phyloP scores from a whole-genome alignment of 2,329 filamentous ascomycete species.

The Epichloe hybrida region DNA sequence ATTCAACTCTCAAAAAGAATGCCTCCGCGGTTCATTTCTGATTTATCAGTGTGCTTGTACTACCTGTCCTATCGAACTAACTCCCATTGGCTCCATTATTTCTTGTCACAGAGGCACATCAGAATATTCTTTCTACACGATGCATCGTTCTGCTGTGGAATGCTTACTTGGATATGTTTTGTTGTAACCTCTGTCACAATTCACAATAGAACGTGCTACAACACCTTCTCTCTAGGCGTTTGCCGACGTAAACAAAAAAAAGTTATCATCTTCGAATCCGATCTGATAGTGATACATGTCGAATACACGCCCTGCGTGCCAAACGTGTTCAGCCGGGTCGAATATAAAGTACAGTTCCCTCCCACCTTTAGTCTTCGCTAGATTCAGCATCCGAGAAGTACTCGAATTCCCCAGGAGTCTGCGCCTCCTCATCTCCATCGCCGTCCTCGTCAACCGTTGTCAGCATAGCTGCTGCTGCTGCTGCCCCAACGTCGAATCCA shows the following conservation, averaged over 20 bases:
- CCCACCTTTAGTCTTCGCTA: constrained; percentile 14
- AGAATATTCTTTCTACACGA: background rate
- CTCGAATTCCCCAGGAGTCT: constrained; percentile 59
- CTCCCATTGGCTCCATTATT: too few relatives aligned
- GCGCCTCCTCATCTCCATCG: constrained; percentile 59
- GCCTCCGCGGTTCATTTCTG: too few relatives aligned
- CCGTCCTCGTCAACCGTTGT: constrained; percentile 80
- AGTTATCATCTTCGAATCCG: background rate
- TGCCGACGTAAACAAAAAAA: background rate
- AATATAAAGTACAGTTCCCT: background rate
- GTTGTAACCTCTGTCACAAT: too few relatives aligned
- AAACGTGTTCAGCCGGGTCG: background rate
- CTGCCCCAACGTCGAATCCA: constrained; percentile 36
- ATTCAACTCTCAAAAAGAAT: too few relatives aligned
- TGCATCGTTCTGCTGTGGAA: background rate
- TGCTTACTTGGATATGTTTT: background rate
- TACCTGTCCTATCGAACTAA: too few relatives aligned
- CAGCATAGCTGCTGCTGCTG: constrained; percentile 64
- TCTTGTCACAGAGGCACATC: too few relatives aligned
- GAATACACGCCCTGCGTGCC: constrained; percentile 4
- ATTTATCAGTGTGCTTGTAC: too few relatives aligned
- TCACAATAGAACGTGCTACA: background rate
- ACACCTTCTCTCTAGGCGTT: background rate
- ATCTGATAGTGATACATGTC: constrained; percentile 7
- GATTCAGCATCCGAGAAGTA: constrained; percentile 58